Evolutionary conservation across 2,329 filamentous ascomycete species (phyloP).

Genomic region (Microsporum ferrugineum): DNA sequence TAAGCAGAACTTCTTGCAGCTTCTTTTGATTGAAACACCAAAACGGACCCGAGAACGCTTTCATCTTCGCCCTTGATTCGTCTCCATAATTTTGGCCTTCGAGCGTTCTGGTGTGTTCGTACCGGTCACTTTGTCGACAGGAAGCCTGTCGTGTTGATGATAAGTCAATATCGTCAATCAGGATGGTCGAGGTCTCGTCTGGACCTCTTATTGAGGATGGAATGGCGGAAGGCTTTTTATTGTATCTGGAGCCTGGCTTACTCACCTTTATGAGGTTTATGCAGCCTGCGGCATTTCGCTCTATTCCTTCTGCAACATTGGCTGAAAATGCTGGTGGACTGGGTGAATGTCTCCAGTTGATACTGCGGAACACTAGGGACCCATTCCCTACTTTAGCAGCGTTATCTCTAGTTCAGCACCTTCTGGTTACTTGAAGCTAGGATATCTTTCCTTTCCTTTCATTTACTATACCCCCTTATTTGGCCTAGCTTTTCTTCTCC

Average conservation of each 20-base stretch:
- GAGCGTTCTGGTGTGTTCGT: background rate
- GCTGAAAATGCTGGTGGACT: background rate
- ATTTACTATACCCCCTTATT: background rate
- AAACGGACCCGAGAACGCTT: background rate
- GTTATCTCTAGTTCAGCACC: background rate
- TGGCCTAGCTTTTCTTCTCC: background rate
- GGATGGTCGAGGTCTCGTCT: background rate
- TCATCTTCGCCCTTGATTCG: background rate
- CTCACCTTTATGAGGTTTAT: background rate
- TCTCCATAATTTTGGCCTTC: background rate
- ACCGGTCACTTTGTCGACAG: background rate
- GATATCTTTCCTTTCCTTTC: background rate
- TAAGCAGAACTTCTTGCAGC: constrained; percentile 5
- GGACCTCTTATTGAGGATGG: background rate
- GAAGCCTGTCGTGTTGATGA: background rate
- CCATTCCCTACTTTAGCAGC: background rate
- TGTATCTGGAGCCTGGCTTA: background rate
- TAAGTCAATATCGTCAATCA: background rate
- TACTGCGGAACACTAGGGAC: background rate
- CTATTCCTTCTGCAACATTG: background rate
- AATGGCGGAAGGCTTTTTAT: background rate
- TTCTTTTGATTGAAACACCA: constrained; percentile 7
- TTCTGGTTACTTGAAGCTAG: background rate
- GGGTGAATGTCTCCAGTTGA: background rate
- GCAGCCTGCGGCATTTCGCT: background rate